phyloP scores from a whole-genome alignment of 805 yeast genomes.

The Yamadazyma akitaensis region DNA sequence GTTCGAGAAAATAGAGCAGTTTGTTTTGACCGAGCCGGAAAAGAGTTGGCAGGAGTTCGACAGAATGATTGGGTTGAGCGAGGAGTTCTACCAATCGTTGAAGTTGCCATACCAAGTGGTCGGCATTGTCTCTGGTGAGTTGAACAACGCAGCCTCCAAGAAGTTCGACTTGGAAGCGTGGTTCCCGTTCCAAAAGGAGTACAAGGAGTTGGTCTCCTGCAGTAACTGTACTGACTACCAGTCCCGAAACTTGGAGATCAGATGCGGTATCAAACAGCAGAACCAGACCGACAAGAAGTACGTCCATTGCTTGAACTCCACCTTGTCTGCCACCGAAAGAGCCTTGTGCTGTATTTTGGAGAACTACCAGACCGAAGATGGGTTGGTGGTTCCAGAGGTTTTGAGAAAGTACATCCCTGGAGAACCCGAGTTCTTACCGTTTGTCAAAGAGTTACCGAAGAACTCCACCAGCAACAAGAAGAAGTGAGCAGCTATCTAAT shows the following conservation, averaged over 20 bases:
- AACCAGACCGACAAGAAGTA: conserved; percentile 95
- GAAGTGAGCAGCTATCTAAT: no score
- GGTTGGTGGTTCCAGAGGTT: conserved; percentile 90
- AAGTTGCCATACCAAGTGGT: conserved; percentile 96
- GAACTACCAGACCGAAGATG: conserved; percentile 97
- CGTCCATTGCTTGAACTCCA: conserved; percentile 97
- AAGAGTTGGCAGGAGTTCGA: conserved; percentile 98
- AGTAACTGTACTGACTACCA: conserved; percentile 99
- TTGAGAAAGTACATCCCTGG: conserved; percentile 96
- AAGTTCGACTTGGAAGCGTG: conserved; percentile 98
- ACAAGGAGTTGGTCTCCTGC: conserved; percentile 96
- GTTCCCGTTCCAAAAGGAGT: conserved; percentile 99
- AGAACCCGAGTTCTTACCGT: conserved; percentile 95
- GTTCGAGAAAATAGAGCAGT: conserved; percentile 97
- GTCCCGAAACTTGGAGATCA: conserved; percentile 95
- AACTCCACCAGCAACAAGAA: conserved; percentile 79
- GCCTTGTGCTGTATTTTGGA: conserved; percentile 96
- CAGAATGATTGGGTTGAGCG: conserved; percentile 86
- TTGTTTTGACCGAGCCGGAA: conserved; percentile 93
- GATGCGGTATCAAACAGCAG: conserved; percentile 96
- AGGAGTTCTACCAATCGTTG: conserved; percentile 88
- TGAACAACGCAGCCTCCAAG: conserved; percentile 98
- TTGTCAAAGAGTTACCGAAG: conserved; percentile 86
- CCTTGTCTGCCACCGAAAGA: conserved; percentile 96
- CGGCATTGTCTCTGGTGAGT: conserved; percentile 96